Percentiles rank a stretch among this genome's conserved stretches.
Conservation (phyloP, 78 protist species). For the Planoprotostelium fungivorum region DNA sequence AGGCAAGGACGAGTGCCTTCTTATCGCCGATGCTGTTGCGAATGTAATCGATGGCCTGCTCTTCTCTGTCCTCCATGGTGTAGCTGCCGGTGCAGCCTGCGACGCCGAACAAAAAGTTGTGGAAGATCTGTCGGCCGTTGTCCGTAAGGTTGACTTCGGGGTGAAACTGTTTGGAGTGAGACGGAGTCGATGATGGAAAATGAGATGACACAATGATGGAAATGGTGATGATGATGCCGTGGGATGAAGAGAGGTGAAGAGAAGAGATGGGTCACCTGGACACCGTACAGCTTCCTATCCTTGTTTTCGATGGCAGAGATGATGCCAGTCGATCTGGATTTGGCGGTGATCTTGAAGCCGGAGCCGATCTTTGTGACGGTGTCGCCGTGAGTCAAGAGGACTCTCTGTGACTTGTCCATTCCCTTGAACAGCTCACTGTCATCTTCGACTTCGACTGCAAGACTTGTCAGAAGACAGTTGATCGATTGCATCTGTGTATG, state of each 20-base stretch:
- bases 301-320: conserved; percentile 42
- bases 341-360: conserved; percentile 51
- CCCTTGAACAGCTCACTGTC: conserved; percentile 47
- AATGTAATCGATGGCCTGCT: conserved; percentile 61
- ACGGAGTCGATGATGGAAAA: conserved; percentile 2
- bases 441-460: not conserved
- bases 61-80: conserved; percentile 64
- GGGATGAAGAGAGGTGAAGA: not conserved
- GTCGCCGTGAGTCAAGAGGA: conserved; percentile 94
- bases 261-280: not conserved
- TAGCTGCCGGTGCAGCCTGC: conserved; percentile 44
- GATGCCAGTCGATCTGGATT: conserved; percentile 34
- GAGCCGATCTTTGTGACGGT: conserved; percentile 60
- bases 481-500: too few species aligned
- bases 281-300: conserved; percentile 25
- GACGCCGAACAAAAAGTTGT: conserved; percentile 75
- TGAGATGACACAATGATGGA: not conserved
- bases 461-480: not conserved
- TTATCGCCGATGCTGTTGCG: conserved; percentile 8
- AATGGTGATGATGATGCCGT: not conserved
- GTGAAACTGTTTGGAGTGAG: conserved; percentile 81
- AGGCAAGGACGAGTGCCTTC: conserved; percentile 78
- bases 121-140: conserved; percentile 72
- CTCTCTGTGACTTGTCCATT: conserved; percentile 32
- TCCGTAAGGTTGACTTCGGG: conserved; percentile 89